Evolutionary conservation across 2,329 filamentous ascomycete species (phyloP).

Genomic region (Colletotrichum scovillei): DNA sequence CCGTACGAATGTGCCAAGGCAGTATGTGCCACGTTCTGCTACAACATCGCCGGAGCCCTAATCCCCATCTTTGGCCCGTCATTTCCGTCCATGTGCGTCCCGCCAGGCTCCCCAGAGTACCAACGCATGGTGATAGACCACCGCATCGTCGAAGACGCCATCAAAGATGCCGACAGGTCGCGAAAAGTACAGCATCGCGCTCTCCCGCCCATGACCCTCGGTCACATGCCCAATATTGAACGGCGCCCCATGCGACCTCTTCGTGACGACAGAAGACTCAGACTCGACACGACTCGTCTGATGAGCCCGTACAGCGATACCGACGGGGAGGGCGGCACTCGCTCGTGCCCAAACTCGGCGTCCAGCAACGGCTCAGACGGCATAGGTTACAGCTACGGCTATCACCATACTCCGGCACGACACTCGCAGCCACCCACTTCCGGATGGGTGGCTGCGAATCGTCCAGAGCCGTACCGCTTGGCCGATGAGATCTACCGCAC

Average conservation of each 20-base stretch:
- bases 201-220: slow-evolving; percentile 7
- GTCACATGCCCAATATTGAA: slow-evolving; percentile 24
- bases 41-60: slow-evolving; percentile 82
- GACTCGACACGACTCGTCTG: slow-evolving; percentile 34
- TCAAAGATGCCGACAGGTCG: slow-evolving; percentile 58
- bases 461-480: slow-evolving; percentile 17
- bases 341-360: slow-evolving; percentile 39
- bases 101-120: slow-evolving; percentile 71
- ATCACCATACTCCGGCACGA: slow-evolving; percentile 3
- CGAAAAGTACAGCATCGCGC: slow-evolving; percentile 48
- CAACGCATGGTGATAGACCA: slow-evolving; percentile 74
- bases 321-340: slow-evolving; percentile 50
- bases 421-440: slow-evolving; percentile 32
- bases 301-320: slow-evolving; percentile 54
- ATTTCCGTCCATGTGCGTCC: slow-evolving; percentile 80
- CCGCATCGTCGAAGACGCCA: slow-evolving; percentile 64
- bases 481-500: slow-evolving; percentile 35
- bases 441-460: slow-evolving; percentile 45
- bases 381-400: slow-evolving; percentile 21
- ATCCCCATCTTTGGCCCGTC: slow-evolving; percentile 90
- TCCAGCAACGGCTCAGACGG: slow-evolving; percentile 34
- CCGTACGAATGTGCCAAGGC: slow-evolving; percentile 88
- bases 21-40: slow-evolving; percentile 90
- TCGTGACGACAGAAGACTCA: slow-evolving; percentile 42
- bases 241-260: slow-evolving; percentile 29